Conservation (phyloP, 1,284 basidiomycete species). For the Schizophyllum amplum region DNA sequence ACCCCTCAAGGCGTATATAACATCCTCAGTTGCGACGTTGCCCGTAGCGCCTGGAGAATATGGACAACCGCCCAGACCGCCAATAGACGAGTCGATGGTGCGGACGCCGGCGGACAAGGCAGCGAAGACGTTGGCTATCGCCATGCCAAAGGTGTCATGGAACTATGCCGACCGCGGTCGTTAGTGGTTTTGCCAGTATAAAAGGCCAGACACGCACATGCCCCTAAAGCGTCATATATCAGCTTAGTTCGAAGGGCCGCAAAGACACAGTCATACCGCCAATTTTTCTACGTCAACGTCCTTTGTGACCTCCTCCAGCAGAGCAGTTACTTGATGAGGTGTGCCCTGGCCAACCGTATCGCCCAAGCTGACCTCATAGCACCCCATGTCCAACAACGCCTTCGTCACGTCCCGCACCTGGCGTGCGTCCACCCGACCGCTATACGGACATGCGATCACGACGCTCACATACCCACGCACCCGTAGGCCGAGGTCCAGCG, state of each 20-base stretch:
- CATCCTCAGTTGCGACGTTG: slow-evolving; percentile 89
- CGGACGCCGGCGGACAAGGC: slow-evolving; percentile 61
- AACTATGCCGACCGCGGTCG: slow-evolving; percentile 47
- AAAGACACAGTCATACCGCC: slow-evolving; percentile 39
- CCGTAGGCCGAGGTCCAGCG: slow-evolving; percentile 53
- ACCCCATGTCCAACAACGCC: slow-evolving; percentile 81
- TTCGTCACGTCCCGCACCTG: slow-evolving; percentile 66
- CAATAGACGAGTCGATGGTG: slow-evolving; percentile 69
- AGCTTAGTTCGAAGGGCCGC: slow-evolving; percentile 5
- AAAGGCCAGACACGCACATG: slow-evolving; percentile 38
- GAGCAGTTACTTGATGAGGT: slow-evolving; percentile 54
- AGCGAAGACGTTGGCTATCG: slow-evolving; percentile 61
- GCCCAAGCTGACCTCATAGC: slow-evolving; percentile 88
- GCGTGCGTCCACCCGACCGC: slow-evolving; percentile 65
- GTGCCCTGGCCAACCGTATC: slow-evolving; percentile 90
- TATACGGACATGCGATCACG: slow-evolving; percentile 82
- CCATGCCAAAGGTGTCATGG: slow-evolving; percentile 90
- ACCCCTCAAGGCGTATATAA: slow-evolving; percentile 76
- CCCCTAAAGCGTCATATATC: slow-evolving; percentile 29
- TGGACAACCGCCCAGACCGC: slow-evolving; percentile 89
- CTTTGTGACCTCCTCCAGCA: slow-evolving; percentile 67
- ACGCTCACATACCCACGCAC: slow-evolving; percentile 88
- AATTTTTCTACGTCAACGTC: slow-evolving; percentile 55
- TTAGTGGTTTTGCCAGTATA: background rate
- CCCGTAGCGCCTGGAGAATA: slow-evolving; percentile 94